Percentiles rank a stretch among this genome's conserved stretches.
These are phyloP conservation scores for Stellera chamaejasme DNA, from an alignment of 345 rosid species.

Conservation along the genomic window DNA sequence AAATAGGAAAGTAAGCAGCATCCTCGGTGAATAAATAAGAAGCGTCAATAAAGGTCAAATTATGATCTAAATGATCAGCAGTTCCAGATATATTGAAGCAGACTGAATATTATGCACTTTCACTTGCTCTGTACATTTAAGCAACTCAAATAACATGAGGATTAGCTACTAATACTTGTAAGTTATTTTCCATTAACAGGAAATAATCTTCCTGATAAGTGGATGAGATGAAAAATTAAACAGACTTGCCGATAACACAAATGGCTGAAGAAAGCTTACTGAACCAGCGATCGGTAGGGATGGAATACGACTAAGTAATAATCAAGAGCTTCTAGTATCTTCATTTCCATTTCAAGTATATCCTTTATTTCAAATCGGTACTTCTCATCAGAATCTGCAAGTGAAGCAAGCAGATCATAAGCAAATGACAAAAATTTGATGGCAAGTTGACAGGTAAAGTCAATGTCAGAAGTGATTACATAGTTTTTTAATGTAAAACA, in stretches of 20 bases:
- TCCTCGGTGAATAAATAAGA: too few species aligned
- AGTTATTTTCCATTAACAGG: too few species aligned
- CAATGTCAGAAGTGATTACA: slow-evolving; percentile 31
- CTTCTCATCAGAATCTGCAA: slow-evolving; percentile 76
- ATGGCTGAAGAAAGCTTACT: slow-evolving; percentile 33
- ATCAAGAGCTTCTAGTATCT: slow-evolving; percentile 85
- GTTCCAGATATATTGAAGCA: too few species aligned
- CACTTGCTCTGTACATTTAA: too few species aligned
- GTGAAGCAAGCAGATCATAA: slow-evolving; percentile 16
- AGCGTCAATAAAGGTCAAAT: too few species aligned
- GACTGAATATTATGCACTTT: too few species aligned
- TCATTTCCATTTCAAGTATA: slow-evolving; percentile 98
- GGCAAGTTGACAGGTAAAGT: slow-evolving; percentile 4
- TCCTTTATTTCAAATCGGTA: slow-evolving; percentile 75
- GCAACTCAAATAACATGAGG: too few species aligned
- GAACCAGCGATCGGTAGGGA: slow-evolving; percentile 79
- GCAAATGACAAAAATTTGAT: slow-evolving; percentile 6
- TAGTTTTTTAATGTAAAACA: slow-evolving; percentile 57
- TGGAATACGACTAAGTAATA: slow-evolving; percentile 92
- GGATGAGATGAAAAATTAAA: slow-evolving; percentile 1
- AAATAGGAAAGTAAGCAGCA: too few species aligned
- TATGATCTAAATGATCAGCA: too few species aligned
- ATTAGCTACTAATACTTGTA: too few species aligned
- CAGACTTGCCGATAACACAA: not conserved
- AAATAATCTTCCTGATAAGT: too few species aligned